Evolutionary conservation across 352 stramenopile species (phyloP).

Genomic region (Lagenidium sp.): DNA sequence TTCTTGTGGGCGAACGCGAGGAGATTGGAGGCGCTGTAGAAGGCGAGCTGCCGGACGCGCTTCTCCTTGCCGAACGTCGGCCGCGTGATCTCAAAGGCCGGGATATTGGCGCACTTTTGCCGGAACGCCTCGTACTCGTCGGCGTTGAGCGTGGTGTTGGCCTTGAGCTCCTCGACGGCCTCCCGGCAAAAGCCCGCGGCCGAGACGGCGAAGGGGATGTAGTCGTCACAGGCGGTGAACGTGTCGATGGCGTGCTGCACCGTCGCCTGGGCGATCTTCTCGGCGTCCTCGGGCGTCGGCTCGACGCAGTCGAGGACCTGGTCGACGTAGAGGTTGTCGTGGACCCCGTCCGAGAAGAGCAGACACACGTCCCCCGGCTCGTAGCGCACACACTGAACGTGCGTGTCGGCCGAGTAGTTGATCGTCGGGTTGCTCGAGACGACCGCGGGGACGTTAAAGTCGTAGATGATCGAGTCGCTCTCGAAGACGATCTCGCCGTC

Average conservation of each 20-base stretch:
- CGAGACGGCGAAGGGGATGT: constrained; percentile 82
- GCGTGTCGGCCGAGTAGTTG: constrained; percentile 63
- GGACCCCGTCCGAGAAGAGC: constrained; percentile 81
- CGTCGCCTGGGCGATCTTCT: constrained; percentile 71
- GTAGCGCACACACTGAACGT: constrained; percentile 68
- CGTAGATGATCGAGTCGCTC: constrained; percentile 86
- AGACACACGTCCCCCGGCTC: constrained; percentile 72
- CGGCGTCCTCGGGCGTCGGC: constrained; percentile 29
- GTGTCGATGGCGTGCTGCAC: constrained; percentile 61
- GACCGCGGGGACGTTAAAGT: constrained; percentile 85
- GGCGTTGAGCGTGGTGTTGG: constrained; percentile 43
- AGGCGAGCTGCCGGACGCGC: constrained; percentile 76
- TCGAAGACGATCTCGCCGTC: constrained; percentile 64
- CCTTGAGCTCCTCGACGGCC: constrained; percentile 67
- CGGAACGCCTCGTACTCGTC: constrained; percentile 67
- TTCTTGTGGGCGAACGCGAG: constrained; percentile 86
- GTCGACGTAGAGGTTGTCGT: constrained; percentile 84
- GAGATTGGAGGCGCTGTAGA: constrained; percentile 84
- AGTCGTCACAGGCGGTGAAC: constrained; percentile 49
- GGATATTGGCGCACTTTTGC: constrained; percentile 61
- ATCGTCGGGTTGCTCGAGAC: constrained; percentile 82
- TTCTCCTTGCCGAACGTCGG: constrained; percentile 71
- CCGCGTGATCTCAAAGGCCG: constrained; percentile 49
- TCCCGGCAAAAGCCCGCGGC: constrained; percentile 74
- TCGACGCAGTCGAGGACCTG: constrained; percentile 61